Evolutionary conservation across 257 asterid species (phyloP).

Genomic region (Buddleja alternifolia): DNA sequence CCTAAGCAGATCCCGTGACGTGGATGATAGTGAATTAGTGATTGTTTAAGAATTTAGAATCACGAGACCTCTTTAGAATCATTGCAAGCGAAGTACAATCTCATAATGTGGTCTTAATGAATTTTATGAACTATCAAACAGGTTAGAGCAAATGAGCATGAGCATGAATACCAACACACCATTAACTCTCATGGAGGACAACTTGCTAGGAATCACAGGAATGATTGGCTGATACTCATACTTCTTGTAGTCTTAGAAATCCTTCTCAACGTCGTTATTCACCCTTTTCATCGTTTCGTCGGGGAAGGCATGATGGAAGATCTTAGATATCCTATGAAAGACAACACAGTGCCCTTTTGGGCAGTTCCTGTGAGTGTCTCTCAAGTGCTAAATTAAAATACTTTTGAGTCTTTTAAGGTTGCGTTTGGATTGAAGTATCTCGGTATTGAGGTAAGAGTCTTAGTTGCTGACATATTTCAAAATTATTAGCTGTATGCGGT

Average conservation of each 20-base stretch:
- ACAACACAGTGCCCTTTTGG: conserved; percentile 80
- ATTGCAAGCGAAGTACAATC: too few relatives aligned
- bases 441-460: too few relatives aligned
- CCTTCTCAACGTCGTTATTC: conserved; percentile 43
- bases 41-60: too few relatives aligned
- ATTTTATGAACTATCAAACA: conserved; percentile 30
- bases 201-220: too few relatives aligned
- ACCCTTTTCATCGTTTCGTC: conserved; percentile 76
- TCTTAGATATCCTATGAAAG: conserved; percentile 81
- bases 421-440: too few relatives aligned
- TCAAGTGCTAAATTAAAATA: conserved; percentile 10
- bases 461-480: neutral
- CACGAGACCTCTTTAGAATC: too few relatives aligned
- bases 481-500: conserved; percentile 66
- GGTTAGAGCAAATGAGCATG: conserved; percentile 39
- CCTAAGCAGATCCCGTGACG: too few relatives aligned
- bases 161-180: conserved; percentile 56
- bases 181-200: conserved; percentile 73
- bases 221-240: conserved; percentile 78
- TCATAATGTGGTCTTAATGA: neutral
- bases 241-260: conserved; percentile 60
- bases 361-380: conserved; percentile 80
- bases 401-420: neutral
- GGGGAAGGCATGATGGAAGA: conserved; percentile 77
- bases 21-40: too few relatives aligned